Evolutionary conservation across 2,329 filamentous ascomycete species (phyloP), one percentile per base, ranked within the genome.

Genomic region (Aspergillus sp.): DNA sequence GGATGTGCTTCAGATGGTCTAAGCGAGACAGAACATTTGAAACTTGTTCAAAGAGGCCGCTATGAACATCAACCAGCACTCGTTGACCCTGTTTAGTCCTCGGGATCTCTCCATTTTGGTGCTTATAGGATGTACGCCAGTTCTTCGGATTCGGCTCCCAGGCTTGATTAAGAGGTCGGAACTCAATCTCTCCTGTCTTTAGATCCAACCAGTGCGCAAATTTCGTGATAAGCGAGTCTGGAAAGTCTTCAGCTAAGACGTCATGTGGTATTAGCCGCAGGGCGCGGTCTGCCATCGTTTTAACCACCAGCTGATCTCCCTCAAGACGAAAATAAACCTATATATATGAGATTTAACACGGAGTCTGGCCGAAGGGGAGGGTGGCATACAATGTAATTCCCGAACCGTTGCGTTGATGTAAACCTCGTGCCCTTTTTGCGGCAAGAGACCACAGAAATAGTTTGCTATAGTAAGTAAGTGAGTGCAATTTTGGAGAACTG

Each of bases 151-250:
- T 60, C 3, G 66, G 58, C 8, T 19, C 40, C 73, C 73, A 78
- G 11, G 67, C 57, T 9, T 59, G 45, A 5, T 54, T 35, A 6
- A 67, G 56, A 6, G 64, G 67, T 6, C 70, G 60, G 52, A 76
- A 73, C 56, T 74, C 68, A n/a, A 77, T 48, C 11, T 48, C 50
- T 1, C 64, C 60, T 0, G 55, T 64, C 0, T 61, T 44, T 1
- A 67, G 4, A 23, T 79, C 63, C 35, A 80, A 74, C 82, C 82
- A 85, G 56, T 84, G 81, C 0, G 75, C 68, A 54, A 73, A 77
- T 0, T 76, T 59, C 0, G 75, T 41, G 2, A 79, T 60, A 3
- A 84, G 76, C 0, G 60, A 50, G 0, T 59, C 48, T 56, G 72
- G 72, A 50, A 76, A 64, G 39, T 74, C 70, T 23, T 52, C 60